Evolutionary conservation across 306 rosid genomes (phyloP), one percentile per base, ranked within the genome.

Genomic region (Quillaja saponaria): DNA sequence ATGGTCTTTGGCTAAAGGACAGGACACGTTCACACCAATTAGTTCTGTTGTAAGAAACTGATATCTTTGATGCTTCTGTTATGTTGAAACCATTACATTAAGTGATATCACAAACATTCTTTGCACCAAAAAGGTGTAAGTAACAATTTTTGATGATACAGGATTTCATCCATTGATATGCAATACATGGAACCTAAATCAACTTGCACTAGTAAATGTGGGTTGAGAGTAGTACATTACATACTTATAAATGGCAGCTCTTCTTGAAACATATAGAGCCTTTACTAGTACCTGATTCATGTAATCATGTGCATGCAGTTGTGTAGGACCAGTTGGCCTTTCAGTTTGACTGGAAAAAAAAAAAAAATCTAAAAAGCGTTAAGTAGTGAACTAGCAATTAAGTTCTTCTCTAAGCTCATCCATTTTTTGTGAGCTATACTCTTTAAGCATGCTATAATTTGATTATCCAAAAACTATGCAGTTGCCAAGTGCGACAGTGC

Each of bases 1-100:
- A 69, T 91, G 98, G 98, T 78, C 81, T 39, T 40, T 86, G 47
- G 91, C 98, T 13, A 91, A 91, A 70, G 96, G 96, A 76, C 95
- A 86, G 82, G 98, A 88, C 70, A 91, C 96, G 42, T 91, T 91
- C 80, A 91, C 98, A 7, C 88, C 88, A 64, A 83, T 83, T 47
- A 76, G 88, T 76, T 76, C 71, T 11, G 66, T 73, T 69, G 92
- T 73, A 61, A 68, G 73, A 17, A 58, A 57, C 48, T 42, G 58
- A 41, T 34, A 9, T 25, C 67, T 34, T n/a, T 59, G 59, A 59
- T 67, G 21, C 20, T 66, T 67, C 48, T 71, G 12, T 42, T 51
- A 50, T 56, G 56, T 50, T 61, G 58, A 57, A 40, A 55, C 64
- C 66, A 40, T 49, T 44, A 42, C 53, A 28, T n/a, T 42, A 41